Base-by-base conservation (phyloP, 2,329 filamentous ascomycete genomes). In the Neonectria sp. region DNA sequence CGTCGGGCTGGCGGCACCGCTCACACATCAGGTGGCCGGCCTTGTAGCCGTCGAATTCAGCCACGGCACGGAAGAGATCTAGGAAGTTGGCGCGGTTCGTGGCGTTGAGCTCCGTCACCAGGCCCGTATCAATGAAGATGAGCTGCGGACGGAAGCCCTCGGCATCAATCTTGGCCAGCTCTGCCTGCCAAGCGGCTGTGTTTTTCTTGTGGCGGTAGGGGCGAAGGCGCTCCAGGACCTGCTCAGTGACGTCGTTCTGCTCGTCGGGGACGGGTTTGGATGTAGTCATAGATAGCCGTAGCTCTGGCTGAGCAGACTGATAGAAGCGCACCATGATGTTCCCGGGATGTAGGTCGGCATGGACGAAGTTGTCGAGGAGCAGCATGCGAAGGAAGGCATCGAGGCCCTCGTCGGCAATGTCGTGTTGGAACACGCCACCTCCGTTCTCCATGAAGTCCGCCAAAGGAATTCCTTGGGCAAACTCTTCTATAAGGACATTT, bases 301-400 rank as follows among this genome's bases (percentile, higher is more conserved):
- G 83, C 55, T 92, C 89, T 0, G 95, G 88, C 68, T 91, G 88
- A 15, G 91, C 90, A 0, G 95, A 91, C 76, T 95, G 91, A 82
- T 98, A 98, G 84, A 99, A 99, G 70, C 97, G 94, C 53, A 99
- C 95, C 95, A 99, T 98, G 82, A 99, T 98, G 79, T 99, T 99
- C 29, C 96, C 96, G 0, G 96, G 96, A 78, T 99, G 96, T 33
- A 99, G 84, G 78, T 99, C 96, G 6, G 96, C 95, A 78, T 99
- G 96, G 29, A 98, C 92, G 79, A 99, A 99, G 79, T 99, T 99
- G 80, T 99, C 96, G 45, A 99, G 92, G 13, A 99, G 87, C 17
- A 99, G 85, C 96, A 99, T 99, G 76, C 95, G 94, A 56, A 99
- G 83, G 81, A 99, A 99, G 3, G 95, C 95, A 79, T 99, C 95